Evolutionary conservation across 495 filamentous ascomycete genomes (phyloP).

Genomic region (Aspergillus baeticus): DNA sequence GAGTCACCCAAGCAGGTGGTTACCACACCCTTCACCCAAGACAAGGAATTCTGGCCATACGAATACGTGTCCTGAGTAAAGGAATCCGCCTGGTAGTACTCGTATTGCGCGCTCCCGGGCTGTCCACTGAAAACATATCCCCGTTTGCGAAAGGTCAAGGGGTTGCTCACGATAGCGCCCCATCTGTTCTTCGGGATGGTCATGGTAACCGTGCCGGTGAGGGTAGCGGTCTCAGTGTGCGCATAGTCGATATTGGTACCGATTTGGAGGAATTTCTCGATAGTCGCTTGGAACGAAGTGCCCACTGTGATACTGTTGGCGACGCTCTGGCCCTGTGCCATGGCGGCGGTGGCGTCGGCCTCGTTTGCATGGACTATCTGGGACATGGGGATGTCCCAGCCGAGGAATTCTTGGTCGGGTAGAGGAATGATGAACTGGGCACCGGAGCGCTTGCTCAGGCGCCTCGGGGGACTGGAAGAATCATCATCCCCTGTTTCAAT

Average conservation of each 20-base stretch:
- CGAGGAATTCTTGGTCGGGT: conserved; percentile 18
- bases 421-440: conserved; percentile 14
- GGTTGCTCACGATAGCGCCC: conserved; percentile 21
- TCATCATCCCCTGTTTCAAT: not conserved
- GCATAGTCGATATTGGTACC: conserved; percentile 5
- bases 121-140: conserved; percentile 16
- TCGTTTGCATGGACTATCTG: conserved; percentile 17
- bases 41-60: not conserved
- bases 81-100: conserved; percentile 20
- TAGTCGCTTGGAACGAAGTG: not conserved
- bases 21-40: conserved; percentile 19
- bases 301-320: conserved; percentile 14
- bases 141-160: conserved; percentile 10
- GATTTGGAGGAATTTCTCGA: conserved; percentile 11
- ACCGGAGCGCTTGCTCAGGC: conserved; percentile 8
- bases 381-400: conserved; percentile 20
- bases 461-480: not conserved
- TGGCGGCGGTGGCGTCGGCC: conserved; percentile 15
- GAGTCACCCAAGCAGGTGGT: conserved; percentile 17
- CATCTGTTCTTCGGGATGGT: conserved; percentile 18
- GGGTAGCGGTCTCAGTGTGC: conserved; percentile 6
- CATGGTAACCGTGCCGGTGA: conserved; percentile 20
- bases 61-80: conserved; percentile 7
- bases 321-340: conserved; percentile 8
- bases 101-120: conserved; percentile 9